phyloP scores from a whole-genome alignment of 2,329 filamentous ascomycete species.

The Pyrenochaeta sp. region DNA sequence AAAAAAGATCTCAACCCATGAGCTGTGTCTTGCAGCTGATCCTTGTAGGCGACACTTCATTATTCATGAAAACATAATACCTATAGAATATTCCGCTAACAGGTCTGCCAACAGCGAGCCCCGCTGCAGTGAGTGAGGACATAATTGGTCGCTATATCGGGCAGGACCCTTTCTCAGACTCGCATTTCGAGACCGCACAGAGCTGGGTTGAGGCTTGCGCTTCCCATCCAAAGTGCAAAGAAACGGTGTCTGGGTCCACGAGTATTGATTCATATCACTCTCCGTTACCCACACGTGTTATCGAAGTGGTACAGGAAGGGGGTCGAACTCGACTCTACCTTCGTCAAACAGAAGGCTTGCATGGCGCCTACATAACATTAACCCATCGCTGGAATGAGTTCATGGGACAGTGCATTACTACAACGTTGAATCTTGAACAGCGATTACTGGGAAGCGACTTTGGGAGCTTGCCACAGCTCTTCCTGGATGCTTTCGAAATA shows the following conservation, averaged over 20 bases:
- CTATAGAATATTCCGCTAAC: neutral
- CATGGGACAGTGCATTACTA: neutral
- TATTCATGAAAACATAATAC: no score
- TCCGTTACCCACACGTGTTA: neutral
- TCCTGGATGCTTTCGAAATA: neutral
- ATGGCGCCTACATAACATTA: neutral
- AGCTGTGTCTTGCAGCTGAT: neutral
- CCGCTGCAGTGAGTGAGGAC: neutral
- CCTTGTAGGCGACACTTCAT: neutral
- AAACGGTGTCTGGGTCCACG: neutral
- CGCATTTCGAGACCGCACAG: neutral
- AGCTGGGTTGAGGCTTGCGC: neutral
- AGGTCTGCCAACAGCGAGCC: neutral
- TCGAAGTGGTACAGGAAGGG: neutral
- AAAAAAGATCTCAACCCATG: neutral
- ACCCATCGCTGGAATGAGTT: neutral
- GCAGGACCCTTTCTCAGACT: neutral
- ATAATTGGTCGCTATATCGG: neutral
- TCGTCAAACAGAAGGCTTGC: neutral
- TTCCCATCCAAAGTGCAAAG: neutral
- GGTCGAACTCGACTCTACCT: neutral
- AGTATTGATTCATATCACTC: neutral
- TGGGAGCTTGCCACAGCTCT: neutral
- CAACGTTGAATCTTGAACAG: neutral
- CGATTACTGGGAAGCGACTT: neutral